Evolutionary conservation across 2,329 filamentous ascomycete species (phyloP), one percentile per base, ranked within the genome.

Genomic region (Apiospora sp.): DNA sequence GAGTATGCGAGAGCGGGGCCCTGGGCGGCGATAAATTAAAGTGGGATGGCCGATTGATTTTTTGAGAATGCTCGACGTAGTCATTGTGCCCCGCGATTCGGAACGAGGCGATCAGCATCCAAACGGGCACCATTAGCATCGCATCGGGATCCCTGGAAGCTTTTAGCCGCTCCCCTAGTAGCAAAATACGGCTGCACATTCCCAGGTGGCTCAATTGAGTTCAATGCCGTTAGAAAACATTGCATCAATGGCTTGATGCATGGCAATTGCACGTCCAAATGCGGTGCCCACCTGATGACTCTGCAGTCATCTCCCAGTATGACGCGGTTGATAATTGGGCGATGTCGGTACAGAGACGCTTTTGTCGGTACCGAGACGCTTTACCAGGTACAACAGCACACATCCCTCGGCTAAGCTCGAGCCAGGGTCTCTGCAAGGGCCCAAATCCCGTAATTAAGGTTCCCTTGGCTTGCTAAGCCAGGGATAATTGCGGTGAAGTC

Each of bases 1-100:
- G 58, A 64, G 37, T 41, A 30, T 64, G 58, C 58, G 58, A 64
- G 37, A 19, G 34, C 34, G 34, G 58, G 58, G 58, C 30, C 19
- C 19, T 30, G 27, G 34, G 58, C 58, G 58, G 58, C 58, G 58
- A 64, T 37, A 41, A 41, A 64, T 64, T 64, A 64, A 41, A 64
- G 58, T 64, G 58, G 58, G 58, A 41, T 64, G 58, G 58, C 58
- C 58, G 58, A 64, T 64, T 41, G 14, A 64, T 64, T 64, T 64
- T 64, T 64, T 41, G 58, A 41, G 37, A 64, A 64, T 41, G 58
- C 8, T 64, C 58, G 58, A 64, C 58, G 58, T 64, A 64, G 58
- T 64, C 58, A 64, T 41, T 5, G 19, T 64, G 58, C 58, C 58
- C 58, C 58, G 58, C 58, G 58, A 64, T 64, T 64, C 58, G 58